Evolutionary conservation across 257 asterid species (phyloP), one percentile per base, ranked within the genome.

Genomic region (Rhazya stricta): DNA sequence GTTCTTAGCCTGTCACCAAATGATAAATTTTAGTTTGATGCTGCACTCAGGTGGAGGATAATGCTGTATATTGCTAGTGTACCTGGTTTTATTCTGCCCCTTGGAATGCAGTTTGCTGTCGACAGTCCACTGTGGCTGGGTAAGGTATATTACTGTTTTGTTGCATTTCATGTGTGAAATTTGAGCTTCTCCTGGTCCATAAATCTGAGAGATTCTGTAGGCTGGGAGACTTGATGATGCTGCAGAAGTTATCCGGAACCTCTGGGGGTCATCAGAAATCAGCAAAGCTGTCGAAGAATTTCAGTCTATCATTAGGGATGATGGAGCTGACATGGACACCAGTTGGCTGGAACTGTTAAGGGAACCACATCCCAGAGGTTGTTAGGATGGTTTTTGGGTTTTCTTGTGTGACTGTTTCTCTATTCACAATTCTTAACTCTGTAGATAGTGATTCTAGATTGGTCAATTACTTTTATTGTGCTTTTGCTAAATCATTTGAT

Each of bases 51-150:
- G 98, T 92, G 98, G 98, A 89, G 98, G 84, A 83, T 73, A 73
- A 77, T 91, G 88, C 78, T 91, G 50, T 86, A 89, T 78, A 77
- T 90, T 71, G 94, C 98, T 23, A 85, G 88, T 51, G 43, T 87
- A 53, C 96, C 98, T 73, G 97, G 91, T 46, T 85, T 88, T 79
- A 48, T 85, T 77, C 87, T 91, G 71, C 94, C 89, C 61, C 76
- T 91, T 48, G 98, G 98, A 69, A 91, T 91, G 94, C 96, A 92
- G 79, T 88, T 90, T 81, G 83, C 97, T 13, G 96, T 89, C 29
- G 98, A 92, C 61, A 90, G 98, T 84, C 98, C 98, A 45, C 96
- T 97, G 67, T 92, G 98, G 98, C 83, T 92, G n/a, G 89, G 96
- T 79, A 92, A 89, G 83, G 98, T 91, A 89, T 78, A 81, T 51